Percentiles rank a stretch among this genome's conserved stretches.
These are phyloP conservation scores for Stephania cephalantha DNA, from an alignment of 164 flowering plant species.

Conservation along the genomic window DNA sequence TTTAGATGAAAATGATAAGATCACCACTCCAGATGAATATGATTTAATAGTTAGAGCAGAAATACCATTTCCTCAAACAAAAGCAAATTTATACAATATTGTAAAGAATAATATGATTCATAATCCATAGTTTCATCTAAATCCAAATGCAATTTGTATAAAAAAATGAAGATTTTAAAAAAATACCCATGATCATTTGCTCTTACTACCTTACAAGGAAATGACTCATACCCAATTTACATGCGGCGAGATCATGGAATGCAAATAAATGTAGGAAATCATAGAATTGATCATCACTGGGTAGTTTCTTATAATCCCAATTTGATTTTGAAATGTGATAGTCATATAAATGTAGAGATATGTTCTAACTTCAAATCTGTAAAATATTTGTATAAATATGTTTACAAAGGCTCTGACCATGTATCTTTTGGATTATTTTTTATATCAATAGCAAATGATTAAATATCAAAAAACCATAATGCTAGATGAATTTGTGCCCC, in stretches of 20 bases:
- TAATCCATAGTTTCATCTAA: neutral
- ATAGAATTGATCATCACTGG: neutral
- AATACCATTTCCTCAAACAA: neutral
- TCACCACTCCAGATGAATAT: neutral
- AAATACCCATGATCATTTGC: neutral
- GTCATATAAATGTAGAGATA: neutral
- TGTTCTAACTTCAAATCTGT: neutral
- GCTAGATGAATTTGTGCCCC: neutral
- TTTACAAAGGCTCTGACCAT: constrained; percentile 1
- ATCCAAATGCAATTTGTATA: neutral
- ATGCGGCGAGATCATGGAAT: neutral
- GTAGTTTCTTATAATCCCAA: neutral
- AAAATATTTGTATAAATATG: constrained; percentile 5
- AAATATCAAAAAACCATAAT: neutral
- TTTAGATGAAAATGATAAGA: neutral
- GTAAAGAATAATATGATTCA: constrained; percentile 4
- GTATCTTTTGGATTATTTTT: neutral
- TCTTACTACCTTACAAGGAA: neutral
- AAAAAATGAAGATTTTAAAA: neutral
- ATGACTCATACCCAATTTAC: neutral
- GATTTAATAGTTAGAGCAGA: constrained; percentile 4
- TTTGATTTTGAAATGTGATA: neutral
- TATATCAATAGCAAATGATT: neutral
- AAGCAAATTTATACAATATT: neutral
- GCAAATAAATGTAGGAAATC: neutral